Percentiles rank a stretch among this genome's conserved stretches.
Conservation (phyloP, 148 eudicot genomes). For the Gaultheria prostrata region DNA sequence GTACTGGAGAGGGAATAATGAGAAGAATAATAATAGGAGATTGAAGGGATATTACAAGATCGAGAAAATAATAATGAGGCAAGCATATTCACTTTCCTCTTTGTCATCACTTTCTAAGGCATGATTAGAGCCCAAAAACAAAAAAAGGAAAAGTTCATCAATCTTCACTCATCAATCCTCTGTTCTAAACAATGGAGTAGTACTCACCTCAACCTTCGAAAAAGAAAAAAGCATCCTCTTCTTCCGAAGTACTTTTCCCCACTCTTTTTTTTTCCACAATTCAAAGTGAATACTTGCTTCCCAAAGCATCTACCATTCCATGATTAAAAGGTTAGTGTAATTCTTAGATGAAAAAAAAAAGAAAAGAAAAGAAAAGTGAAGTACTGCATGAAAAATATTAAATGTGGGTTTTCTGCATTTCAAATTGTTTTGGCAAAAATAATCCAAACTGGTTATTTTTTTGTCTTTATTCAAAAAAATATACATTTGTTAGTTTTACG, state of each 20-base stretch:
- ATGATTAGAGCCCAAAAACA: constrained; percentile 20
- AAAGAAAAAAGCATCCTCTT: background rate
- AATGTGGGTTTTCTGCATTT: too few species aligned
- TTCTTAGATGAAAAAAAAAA: too few species aligned
- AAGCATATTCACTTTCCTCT: constrained; percentile 41
- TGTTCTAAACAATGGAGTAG: background rate
- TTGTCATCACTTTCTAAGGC: constrained; percentile 47
- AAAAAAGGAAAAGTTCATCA: constrained; percentile 15
- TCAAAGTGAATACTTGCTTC: background rate
- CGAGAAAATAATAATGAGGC: constrained; percentile 21
- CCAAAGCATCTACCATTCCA: background rate
- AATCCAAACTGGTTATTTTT: too few species aligned
- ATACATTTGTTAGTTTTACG: too few species aligned
- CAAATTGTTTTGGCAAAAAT: too few species aligned
- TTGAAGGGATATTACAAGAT: background rate
- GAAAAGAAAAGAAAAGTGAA: too few species aligned
- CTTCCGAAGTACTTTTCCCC: too few species aligned
- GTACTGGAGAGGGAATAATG: constrained; percentile 18
- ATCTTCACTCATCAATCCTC: constrained; percentile 13
- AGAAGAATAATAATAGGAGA: background rate
- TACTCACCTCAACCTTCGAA: too few species aligned
- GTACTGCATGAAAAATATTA: too few species aligned
- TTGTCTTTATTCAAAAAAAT: too few species aligned
- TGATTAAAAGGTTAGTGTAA: background rate
- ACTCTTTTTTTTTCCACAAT: background rate